Percentiles rank a stretch among this genome's conserved stretches.
Conservation (phyloP, 768 basidiomycete species). For the Cubamyces lactineus region DNA sequence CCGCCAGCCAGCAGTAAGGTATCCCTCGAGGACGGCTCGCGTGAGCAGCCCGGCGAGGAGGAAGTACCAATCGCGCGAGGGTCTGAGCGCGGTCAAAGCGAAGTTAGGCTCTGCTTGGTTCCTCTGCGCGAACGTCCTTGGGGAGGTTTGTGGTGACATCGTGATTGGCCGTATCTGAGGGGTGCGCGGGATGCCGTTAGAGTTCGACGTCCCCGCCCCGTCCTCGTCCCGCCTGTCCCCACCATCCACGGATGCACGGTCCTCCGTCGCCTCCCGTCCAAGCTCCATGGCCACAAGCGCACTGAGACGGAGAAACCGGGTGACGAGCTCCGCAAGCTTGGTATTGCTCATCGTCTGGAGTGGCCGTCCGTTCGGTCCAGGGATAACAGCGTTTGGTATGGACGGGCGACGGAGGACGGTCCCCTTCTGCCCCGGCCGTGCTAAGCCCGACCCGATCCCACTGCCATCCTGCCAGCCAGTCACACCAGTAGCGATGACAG, state of each 20-base stretch:
- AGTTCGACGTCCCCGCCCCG: not conserved
- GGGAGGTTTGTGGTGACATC: slow-evolving; percentile 30
- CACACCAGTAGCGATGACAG: slow-evolving; percentile 50
- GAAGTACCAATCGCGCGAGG: slow-evolving; percentile 82
- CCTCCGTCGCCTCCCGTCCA: slow-evolving; percentile 60
- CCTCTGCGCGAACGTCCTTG: slow-evolving; percentile 25
- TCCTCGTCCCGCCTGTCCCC: slow-evolving; percentile 34
- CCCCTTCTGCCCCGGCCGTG: slow-evolving; percentile 57
- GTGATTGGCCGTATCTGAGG: slow-evolving; percentile 15
- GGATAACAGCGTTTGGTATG: slow-evolving; percentile 12
- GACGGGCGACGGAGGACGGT: slow-evolving; percentile 59
- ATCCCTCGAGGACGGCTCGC: slow-evolving; percentile 84
- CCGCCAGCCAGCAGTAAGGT: slow-evolving; percentile 79
- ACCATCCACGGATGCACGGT: slow-evolving; percentile 48
- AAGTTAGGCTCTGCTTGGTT: slow-evolving; percentile 23
- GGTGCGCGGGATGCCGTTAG: slow-evolving; percentile 5
- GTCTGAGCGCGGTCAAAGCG: slow-evolving; percentile 51
- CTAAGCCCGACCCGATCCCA: slow-evolving; percentile 72
- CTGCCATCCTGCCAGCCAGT: slow-evolving; percentile 77
- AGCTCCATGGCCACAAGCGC: slow-evolving; percentile 80
- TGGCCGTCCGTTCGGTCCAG: slow-evolving; percentile 28
- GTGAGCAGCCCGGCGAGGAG: slow-evolving; percentile 77
- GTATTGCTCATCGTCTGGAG: slow-evolving; percentile 57
- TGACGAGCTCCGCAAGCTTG: slow-evolving; percentile 65
- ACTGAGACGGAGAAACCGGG: slow-evolving; percentile 74